Conservation (phyloP, 1,284 basidiomycete genomes). For the Mycena citricolor region DNA sequence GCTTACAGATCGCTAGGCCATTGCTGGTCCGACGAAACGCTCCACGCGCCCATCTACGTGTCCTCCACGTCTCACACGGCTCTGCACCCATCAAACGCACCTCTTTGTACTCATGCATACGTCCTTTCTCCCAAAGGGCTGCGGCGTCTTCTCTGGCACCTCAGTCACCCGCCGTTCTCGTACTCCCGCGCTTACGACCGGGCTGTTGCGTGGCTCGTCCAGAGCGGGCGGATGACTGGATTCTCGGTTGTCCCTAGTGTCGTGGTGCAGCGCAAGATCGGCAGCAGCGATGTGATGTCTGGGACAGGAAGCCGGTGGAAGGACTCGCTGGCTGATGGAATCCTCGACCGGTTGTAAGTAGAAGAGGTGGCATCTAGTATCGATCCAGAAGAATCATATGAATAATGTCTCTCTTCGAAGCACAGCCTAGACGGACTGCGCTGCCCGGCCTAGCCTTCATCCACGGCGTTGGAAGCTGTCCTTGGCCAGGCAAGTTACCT, state of each 20-base stretch:
- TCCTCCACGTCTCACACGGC: constrained; percentile 15
- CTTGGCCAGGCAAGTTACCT: too few relatives aligned
- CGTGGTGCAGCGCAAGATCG: constrained; percentile 58
- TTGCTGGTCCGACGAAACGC: constrained; percentile 69
- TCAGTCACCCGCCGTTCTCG: constrained; percentile 64
- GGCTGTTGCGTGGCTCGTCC: constrained; percentile 67
- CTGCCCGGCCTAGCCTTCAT: too few relatives aligned
- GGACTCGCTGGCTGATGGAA: constrained; percentile 48
- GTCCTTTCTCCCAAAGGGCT: constrained; percentile 55
- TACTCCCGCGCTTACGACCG: constrained; percentile 78
- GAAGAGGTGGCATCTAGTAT: background rate
- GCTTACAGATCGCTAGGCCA: constrained; percentile 44
- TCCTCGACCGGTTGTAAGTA: constrained; percentile 37
- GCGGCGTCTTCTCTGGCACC: constrained; percentile 51
- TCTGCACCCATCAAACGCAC: constrained; percentile 55
- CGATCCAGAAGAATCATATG: too few relatives aligned
- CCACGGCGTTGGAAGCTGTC: too few relatives aligned
- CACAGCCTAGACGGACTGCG: too few relatives aligned
- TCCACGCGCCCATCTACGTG: constrained; percentile 30
- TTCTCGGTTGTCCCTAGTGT: constrained; percentile 67
- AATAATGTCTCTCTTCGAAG: too few relatives aligned
- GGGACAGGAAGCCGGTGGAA: constrained; percentile 30
- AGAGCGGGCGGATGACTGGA: constrained; percentile 49
- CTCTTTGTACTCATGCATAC: constrained; percentile 72
- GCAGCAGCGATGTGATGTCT: constrained; percentile 50